Base-by-base conservation (phyloP, 352 stramenopile genomes). In the Phytophthora sansomeana region DNA sequence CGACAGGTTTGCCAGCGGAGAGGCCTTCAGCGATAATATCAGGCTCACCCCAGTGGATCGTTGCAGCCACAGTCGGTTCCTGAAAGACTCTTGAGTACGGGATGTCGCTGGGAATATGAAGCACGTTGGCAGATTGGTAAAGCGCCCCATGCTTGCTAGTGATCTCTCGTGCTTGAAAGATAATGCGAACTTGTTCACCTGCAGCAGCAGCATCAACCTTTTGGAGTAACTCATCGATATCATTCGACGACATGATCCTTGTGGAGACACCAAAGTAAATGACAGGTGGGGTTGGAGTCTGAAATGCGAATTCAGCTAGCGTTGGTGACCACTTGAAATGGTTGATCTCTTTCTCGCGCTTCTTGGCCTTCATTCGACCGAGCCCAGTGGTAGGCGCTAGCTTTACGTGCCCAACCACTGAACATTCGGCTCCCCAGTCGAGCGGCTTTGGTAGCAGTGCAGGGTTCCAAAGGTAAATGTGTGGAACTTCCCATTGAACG, bases 21-120 rank as follows among this genome's bases (percentile, higher is more conserved):
- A 98, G 71, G 11, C 84, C 90, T 41, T 92, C 90, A 9, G 87
- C 85, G 6, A 81, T 83, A 21, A 92, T 97, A 35, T 90, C 85
- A 17, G 89, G 81, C 4, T 79, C 76, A 9, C 76, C 76, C 58
- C 76, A 79, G 76, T 97, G 90, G 48, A 96, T 80, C 16, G 93
- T 77, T 29, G 83, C 91, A 56, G 53, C 77, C 29, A 91, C 84
- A 13, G 85, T 72, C 41, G 77, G 73, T 28, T 89, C 77, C 36
- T 72, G 81, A 42, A 98, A 80, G 14, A 98, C 60, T 60, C 86
- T 95, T 62, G 93, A 73, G 57, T 96, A 93, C 10, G 73, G 62
- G n/a, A 75, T 29, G 24, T 81, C 65, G 16, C 63, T 75, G 46
- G 57, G 28, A 30, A 79, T 51, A 36, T 77, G 56, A 26, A 69